These are phyloP conservation scores for Annulohypoxylon truncatum DNA, from an alignment of 2,329 filamentous ascomycete species.

Conservation along the genomic window DNA sequence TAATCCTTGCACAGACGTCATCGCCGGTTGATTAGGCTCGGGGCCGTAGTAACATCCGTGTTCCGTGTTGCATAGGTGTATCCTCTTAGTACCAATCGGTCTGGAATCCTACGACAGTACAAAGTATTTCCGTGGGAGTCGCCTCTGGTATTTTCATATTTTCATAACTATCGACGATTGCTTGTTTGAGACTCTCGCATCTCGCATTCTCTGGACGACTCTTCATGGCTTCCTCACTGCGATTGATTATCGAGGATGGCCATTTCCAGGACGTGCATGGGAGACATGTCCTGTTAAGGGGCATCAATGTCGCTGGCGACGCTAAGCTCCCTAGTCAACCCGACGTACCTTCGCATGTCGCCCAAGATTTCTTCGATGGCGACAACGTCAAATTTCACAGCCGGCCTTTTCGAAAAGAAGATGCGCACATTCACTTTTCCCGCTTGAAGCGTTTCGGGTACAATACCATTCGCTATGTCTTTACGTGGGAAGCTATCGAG, in stretches of 20 bases:
- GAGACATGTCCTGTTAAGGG: constrained; percentile 87
- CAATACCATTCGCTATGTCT: constrained; percentile 96
- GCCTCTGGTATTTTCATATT: background rate
- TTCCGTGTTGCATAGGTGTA: constrained; percentile 8
- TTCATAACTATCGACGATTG: background rate
- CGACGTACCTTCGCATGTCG: constrained; percentile 81
- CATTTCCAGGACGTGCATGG: constrained; percentile 85
- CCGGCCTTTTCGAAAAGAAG: constrained; percentile 83
- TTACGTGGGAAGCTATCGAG: constrained; percentile 99
- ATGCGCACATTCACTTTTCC: constrained; percentile 88
- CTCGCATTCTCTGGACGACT: background rate
- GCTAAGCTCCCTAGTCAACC: constrained; percentile 88
- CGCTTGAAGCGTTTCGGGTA: constrained; percentile 90
- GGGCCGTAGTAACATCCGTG: constrained; percentile 21
- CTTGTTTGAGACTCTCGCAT: background rate
- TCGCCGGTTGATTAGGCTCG: constrained; percentile 15
- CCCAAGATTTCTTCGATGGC: constrained; percentile 87
- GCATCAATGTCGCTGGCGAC: constrained; percentile 93
- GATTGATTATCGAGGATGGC: constrained; percentile 85
- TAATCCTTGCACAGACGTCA: constrained; percentile 31
- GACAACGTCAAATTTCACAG: constrained; percentile 91
- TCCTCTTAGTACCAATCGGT: background rate
- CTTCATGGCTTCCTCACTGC: constrained; percentile 74
- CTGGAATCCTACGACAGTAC: background rate
- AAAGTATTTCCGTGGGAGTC: background rate